Percentiles rank a stretch among this genome's conserved stretches.
Evolutionary conservation across 768 basidiomycete genomes (phyloP).

Genomic region (Crucibulum laeve): DNA sequence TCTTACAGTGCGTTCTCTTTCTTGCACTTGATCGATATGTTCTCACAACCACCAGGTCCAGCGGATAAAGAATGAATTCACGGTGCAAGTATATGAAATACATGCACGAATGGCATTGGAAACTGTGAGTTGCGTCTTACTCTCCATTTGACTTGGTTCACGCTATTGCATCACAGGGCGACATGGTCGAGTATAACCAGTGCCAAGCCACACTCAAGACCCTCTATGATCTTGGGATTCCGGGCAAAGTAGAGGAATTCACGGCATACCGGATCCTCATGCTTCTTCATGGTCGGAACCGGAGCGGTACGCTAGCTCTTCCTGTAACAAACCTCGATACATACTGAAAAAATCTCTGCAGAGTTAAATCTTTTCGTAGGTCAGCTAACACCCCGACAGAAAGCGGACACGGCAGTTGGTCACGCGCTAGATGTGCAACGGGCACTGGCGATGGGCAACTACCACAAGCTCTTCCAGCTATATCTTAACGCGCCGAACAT

Average conservation of each 20-base stretch:
- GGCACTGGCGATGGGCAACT: constrained; percentile 89
- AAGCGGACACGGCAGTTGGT: constrained; percentile 69
- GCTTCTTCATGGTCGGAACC: constrained; percentile 89
- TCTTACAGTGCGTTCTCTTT: constrained; percentile 71
- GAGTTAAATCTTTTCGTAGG: constrained; percentile 96
- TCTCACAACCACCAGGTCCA: constrained; percentile 65
- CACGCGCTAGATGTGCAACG: constrained; percentile 91
- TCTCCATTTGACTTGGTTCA: constrained; percentile 2
- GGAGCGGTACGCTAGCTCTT: constrained; percentile 67
- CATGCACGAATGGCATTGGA: constrained; percentile 97
- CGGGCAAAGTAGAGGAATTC: constrained; percentile 93
- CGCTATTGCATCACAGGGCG: constrained; percentile 50
- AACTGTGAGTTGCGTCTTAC: constrained; percentile 45
- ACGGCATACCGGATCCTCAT: constrained; percentile 97
- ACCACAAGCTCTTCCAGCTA: constrained; percentile 85
- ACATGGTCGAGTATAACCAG: constrained; percentile 99
- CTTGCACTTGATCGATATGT: neutral
- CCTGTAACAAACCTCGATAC: neutral
- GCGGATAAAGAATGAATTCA: constrained; percentile 97
- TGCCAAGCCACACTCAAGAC: constrained; percentile 89
- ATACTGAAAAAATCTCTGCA: constrained; percentile 24
- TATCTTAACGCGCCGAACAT: constrained; percentile 88
- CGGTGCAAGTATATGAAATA: constrained; percentile 95
- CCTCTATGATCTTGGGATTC: constrained; percentile 91
- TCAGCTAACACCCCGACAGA: constrained; percentile 94